phyloP scores from a whole-genome alignment of 345 rosid genomes.

The Kandelia obovata region DNA sequence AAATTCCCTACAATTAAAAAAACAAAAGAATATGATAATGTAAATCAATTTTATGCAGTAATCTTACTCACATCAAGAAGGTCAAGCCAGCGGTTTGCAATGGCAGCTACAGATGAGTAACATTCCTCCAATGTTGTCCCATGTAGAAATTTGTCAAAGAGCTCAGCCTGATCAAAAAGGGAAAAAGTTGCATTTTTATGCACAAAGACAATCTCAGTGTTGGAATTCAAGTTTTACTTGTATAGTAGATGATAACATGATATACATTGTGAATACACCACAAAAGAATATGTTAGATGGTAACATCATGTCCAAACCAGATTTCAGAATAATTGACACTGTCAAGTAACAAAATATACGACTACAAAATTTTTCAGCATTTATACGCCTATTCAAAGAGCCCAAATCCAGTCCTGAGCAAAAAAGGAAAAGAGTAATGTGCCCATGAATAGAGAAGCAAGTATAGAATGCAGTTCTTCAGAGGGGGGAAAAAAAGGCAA shows the following conservation, averaged over 20 bases:
- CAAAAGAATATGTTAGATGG: not conserved
- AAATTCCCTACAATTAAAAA: not conserved
- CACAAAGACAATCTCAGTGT: not conserved
- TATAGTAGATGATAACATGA: not conserved
- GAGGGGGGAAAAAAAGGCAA: too few relatives aligned
- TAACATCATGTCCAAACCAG: not conserved
- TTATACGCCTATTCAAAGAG: too few relatives aligned
- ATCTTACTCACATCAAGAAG: conserved; percentile 72
- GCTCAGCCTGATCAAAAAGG: conserved; percentile 66
- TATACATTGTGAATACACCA: too few relatives aligned
- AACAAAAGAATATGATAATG: not conserved
- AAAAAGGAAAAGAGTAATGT: too few relatives aligned
- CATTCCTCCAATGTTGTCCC: conserved; percentile 90
- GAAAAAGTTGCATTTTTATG: conserved; percentile 2
- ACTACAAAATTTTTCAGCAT: too few relatives aligned
- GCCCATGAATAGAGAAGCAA: too few relatives aligned
- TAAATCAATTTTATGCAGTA: not conserved
- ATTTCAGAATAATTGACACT: too few relatives aligned
- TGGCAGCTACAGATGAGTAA: conserved; percentile 87
- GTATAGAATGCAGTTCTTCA: too few relatives aligned
- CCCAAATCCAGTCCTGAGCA: too few relatives aligned
- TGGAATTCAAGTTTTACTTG: not conserved
- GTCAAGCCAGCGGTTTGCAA: conserved; percentile 98
- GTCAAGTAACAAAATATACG: too few relatives aligned
- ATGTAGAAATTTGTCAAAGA: conserved; percentile 89